phyloP scores from a whole-genome alignment of 805 yeast genomes.

The Candida taoyuanica region DNA sequence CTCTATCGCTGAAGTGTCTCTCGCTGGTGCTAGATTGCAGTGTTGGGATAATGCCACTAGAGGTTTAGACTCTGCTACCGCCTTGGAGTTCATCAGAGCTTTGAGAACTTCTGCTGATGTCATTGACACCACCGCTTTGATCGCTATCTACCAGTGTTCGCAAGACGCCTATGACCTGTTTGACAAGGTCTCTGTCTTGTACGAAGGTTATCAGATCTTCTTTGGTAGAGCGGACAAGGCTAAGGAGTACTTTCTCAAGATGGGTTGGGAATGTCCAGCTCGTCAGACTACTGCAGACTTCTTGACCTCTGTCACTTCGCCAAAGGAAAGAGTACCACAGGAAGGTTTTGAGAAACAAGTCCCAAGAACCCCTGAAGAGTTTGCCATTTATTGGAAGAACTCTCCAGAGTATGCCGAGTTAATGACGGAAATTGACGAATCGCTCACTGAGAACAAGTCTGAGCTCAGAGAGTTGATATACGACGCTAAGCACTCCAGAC shows the following conservation, averaged over 20 bases:
- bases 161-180: slow-evolving; percentile 51
- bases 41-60: slow-evolving; percentile 63
- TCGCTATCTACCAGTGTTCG: slow-evolving; percentile 60
- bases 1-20: slow-evolving; percentile 61
- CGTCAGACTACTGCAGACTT: slow-evolving; percentile 60
- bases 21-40: slow-evolving; percentile 44
- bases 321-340: slow-evolving; percentile 42
- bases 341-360: slow-evolving; percentile 43
- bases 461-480: slow-evolving; percentile 37
- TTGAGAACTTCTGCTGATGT: slow-evolving; percentile 47
- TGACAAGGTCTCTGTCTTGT: slow-evolving; percentile 48
- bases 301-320: slow-evolving; percentile 51
- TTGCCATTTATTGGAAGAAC: slow-evolving; percentile 44
- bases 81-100: slow-evolving; percentile 51
- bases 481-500: slow-evolving; percentile 48
- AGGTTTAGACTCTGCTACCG: slow-evolving; percentile 62
- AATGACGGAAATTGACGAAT: slow-evolving; percentile 9
- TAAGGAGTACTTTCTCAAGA: slow-evolving; percentile 41
- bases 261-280: slow-evolving; percentile 54
- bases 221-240: slow-evolving; percentile 46
- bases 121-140: slow-evolving; percentile 47
- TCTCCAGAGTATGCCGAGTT: slow-evolving; percentile 37
- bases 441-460: slow-evolving; percentile 4
- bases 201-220: slow-evolving; percentile 53
- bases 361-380: slow-evolving; percentile 50